phyloP scores from a whole-genome alignment of 768 basidiomycete species.

The Mycena metata region DNA sequence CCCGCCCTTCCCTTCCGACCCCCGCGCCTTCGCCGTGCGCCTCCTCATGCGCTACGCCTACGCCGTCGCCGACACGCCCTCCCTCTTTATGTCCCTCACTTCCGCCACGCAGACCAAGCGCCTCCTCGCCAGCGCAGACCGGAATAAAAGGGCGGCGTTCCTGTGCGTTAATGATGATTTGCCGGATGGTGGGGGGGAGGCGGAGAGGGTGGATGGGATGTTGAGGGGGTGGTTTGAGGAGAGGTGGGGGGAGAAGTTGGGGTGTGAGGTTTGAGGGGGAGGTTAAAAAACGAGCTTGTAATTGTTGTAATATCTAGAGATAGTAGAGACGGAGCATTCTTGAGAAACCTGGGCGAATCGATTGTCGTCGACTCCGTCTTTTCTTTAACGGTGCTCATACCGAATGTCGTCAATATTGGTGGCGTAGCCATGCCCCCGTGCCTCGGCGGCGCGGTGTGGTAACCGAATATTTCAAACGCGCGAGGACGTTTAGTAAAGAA shows the following conservation, averaged over 20 bases:
- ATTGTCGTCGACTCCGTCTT: too few relatives aligned
- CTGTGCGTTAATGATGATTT: constrained; percentile 12
- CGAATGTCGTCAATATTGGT: too few relatives aligned
- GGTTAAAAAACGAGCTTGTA: too few relatives aligned
- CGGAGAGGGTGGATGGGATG: constrained; percentile 1
- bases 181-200: neutral
- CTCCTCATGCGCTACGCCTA: constrained; percentile 23
- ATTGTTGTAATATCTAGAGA: too few relatives aligned
- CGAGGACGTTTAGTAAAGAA: too few relatives aligned
- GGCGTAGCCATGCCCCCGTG: too few relatives aligned
- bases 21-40: constrained; percentile 20
- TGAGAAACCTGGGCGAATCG: too few relatives aligned
- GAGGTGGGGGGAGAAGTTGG: constrained; percentile 11
- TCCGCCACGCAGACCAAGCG: neutral
- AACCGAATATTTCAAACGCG: too few relatives aligned
- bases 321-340: too few relatives aligned
- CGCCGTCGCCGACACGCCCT: constrained; percentile 15
- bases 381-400: too few relatives aligned
- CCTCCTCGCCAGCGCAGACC: neutral
- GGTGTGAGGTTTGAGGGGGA: constrained; percentile 20
- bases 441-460: too few relatives aligned
- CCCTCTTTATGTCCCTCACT: constrained; percentile 8
- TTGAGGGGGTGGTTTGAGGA: constrained; percentile 15
- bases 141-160: neutral
- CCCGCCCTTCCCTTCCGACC: constrained; percentile 21